Evolutionary conservation across 148 eudicot species (phyloP).

Genomic region (Fagopyrum tataricum): DNA sequence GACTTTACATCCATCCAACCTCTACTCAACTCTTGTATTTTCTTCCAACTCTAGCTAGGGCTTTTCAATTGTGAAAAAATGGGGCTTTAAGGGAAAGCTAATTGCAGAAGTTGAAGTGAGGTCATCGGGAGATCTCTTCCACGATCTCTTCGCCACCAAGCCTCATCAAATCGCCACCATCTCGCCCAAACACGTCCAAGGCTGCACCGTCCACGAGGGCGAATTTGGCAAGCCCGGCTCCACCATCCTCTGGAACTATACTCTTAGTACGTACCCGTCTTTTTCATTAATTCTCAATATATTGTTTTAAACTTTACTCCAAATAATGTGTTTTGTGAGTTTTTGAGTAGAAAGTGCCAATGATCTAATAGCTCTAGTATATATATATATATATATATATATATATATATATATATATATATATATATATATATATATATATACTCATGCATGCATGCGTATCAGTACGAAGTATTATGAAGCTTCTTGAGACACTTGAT

Average conservation of each 20-base stretch:
- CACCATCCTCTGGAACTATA: conserved; percentile 17
- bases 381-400: no score
- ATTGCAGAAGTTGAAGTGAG: conserved; percentile 6
- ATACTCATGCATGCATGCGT: no score
- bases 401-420: no score
- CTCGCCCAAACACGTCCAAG: conserved; percentile 14
- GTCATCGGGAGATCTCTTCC: conserved; percentile 17
- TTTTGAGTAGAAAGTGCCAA: no score
- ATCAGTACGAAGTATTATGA: no score
- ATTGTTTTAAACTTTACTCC: no score
- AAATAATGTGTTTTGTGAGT: no score
- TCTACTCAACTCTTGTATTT: background rate
- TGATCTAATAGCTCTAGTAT: no score
- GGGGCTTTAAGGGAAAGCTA: conserved; percentile 14
- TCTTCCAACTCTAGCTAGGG: background rate
- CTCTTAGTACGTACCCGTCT: conserved; percentile 13
- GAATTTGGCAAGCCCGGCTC: conserved; percentile 17
- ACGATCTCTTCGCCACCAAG: conserved; percentile 12
- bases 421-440: no score
- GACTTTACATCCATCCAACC: background rate
- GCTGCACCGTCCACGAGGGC: conserved; percentile 22
- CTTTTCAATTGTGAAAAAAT: background rate
- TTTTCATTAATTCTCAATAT: no score
- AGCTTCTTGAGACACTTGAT: no score
- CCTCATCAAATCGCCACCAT: conserved; percentile 14